Evolutionary conservation across 1,139 yeast species (phyloP), one percentile per base, ranked within the genome.

Genomic region (Torulaspora globosa): DNA sequence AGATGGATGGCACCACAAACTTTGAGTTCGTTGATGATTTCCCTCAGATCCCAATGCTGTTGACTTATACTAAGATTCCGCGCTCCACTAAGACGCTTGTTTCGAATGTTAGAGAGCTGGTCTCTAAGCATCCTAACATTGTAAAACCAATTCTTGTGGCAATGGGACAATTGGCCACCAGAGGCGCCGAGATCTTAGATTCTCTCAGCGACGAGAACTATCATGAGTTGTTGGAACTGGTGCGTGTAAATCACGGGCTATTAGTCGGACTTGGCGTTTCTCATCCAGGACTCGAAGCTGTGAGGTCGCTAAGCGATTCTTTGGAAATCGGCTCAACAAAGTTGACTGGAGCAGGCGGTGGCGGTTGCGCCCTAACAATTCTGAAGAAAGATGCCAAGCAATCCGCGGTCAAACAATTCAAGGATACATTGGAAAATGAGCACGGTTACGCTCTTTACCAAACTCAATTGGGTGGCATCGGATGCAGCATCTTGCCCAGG

Each of bases 341-440:
- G 66, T 74, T 92, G 50, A 92, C 98, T 0, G 99, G 99, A 36
- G 98, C 98, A 0, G 99, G 99, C 21, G 98, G 98, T 15, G 99
- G 99, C 37, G 99, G 99, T 1, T 92, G 99, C 70, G 96, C 97
- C 15, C 84, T 94, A 47, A 92, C 97, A 0, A 70, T 92, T 43
- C 73, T 90, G 10, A 72, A 79, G 41, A 82, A 78, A 41, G 73
- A 72, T 9, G 71, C 70, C 3, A 62, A 65, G 1, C 67, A 67
- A 7, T 73, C 73, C 1, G 67, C 68, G 10, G 56, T 75, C 9
- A 55, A 53, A 1, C 53, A 62, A 12, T 65, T 75, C 50, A 64
- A 63, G 12, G 46, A 56, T 3, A 60, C 58, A 30, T 58, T 71
- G 38, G 68, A 70, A 47, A 62, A 64, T n/a, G 54, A 61, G 2